Percentiles rank a stretch among this genome's conserved stretches.
Conservation (phyloP, 1,284 basidiomycete genomes). For the Cutaneotrichosporon dermatis region DNA sequence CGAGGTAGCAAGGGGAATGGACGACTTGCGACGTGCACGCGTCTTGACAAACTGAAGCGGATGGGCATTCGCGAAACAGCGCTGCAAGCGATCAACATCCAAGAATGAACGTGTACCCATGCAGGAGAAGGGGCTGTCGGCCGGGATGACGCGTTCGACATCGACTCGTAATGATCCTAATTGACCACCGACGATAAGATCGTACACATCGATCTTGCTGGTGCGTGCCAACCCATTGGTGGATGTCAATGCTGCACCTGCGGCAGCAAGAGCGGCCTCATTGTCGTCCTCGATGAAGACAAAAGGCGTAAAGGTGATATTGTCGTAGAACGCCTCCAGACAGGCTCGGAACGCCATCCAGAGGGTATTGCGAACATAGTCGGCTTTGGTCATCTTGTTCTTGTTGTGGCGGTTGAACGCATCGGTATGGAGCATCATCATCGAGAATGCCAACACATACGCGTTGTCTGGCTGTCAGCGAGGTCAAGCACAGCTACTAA, state of each 20-base stretch:
- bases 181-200: constrained; percentile 73
- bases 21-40: constrained; percentile 19
- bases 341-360: constrained; percentile 77
- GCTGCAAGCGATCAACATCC: constrained; percentile 64
- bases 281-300: constrained; percentile 63
- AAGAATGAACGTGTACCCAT: constrained; percentile 66
- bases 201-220: constrained; percentile 83
- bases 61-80: constrained; percentile 64
- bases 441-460: constrained; percentile 93
- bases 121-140: constrained; percentile 68
- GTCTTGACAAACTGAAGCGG: constrained; percentile 56
- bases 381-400: constrained; percentile 91
- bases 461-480: constrained; percentile 68
- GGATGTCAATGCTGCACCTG: not conserved
- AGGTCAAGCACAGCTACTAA: constrained; percentile 41
- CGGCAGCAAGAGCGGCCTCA: constrained; percentile 14
- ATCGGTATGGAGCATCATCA: constrained; percentile 99
- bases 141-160: constrained; percentile 61
- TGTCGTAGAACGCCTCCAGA: constrained; percentile 96
- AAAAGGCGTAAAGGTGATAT: constrained; percentile 90
- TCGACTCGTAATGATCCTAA: constrained; percentile 73
- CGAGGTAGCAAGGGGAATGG: not conserved
- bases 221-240: constrained; percentile 25
- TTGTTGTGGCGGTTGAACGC: constrained; percentile 97
- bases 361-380: constrained; percentile 85